Evolutionary conservation across 768 basidiomycete genomes (phyloP), one percentile per base, ranked within the genome.

Genomic region (Phylloporus scabripes): DNA sequence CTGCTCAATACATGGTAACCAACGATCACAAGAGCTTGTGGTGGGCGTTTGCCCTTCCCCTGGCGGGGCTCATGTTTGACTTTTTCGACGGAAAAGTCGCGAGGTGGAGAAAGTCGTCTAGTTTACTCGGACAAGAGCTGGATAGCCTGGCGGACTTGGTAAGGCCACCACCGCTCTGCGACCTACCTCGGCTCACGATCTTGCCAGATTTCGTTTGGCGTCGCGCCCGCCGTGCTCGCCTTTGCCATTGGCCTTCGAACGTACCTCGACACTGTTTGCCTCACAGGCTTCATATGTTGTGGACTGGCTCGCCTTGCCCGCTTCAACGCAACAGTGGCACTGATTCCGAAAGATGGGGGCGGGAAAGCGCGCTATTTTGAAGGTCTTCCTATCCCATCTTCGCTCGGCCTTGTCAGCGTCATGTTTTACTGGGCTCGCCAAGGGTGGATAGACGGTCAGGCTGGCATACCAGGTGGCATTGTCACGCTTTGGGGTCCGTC

Each of bases 21-120:
- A 81, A 85, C 53, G 87, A 94, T 63, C 77, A 79, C 53, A 81
- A 81, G 59, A 83, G 86, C 69, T 73, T 96, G 51, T 86, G 87
- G 84, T 80, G 81, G 48, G 96, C 93, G n/a, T 81, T 94, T 53
- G 72, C 77, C 36, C 83, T 92, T 58, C 96, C 96, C 14, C 73
- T 97, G 42, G 89, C 89, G 18, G 96, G 96, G 29, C 84, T 98
- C 60, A 85, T 95, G 76, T 99, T 99, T 71, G 96, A 99, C 70
- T 93, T 95, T 60, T 72, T 98, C 44, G 96, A 99, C 64, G 96
- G 96, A 42, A 97, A 96, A 70, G 91, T 99, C 14, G 96, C 96
- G 18, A 76, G 96, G 58, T 97, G 94, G 96, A 83, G 91, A 69
- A 94, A 92, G 54, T 92, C 92, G 45, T 87, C 81, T 49, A 95